Evolutionary conservation across 495 filamentous ascomycete species (phyloP), one percentile per base, ranked within the genome.

Genomic region (Mytilinidion resinicola): DNA sequence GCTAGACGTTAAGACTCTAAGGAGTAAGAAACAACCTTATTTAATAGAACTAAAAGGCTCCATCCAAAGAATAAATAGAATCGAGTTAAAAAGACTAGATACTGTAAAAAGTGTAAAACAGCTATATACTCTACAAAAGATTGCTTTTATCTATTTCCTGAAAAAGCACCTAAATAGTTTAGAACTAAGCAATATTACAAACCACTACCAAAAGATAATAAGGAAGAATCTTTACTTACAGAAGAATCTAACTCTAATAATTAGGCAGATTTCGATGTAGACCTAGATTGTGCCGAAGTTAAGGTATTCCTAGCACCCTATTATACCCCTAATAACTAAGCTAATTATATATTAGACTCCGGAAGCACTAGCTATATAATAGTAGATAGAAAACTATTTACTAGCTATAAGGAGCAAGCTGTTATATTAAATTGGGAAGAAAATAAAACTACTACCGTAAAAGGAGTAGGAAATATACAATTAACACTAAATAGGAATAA

Each of bases 41-140:
- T 51, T 51, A 51, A 15, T 51, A 51, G 34, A 51, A 19, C 12
- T 20, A 20, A 54, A 8, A n/a, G 15, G 33, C 35, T n/a, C 37
- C 10, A 41, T 38, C 20, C 19, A 5, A 39, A 54, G 41, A 54
- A 54, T 9, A 20, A 55, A 17, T 49, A 60, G 52, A 39, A 39
- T 39, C 14, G 14, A 9, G 14, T 39, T 9, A 39, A 39, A 9
- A 39, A 39, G 14, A 14, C 37, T 9, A 39, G 14, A 14, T 39
- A 39, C 14, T 39, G 14, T 39, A 39, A 39, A 39, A 39, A 39
- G 37, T 39, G 37, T 39, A 39, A 39, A 39, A 39, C 37, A 9
- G 14, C 8, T 39, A 39, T 39, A 39, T 39, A 39, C 14, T 9
- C 37, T 39, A 39, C 14, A 39, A 14, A 39, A 9, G 14, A 39